Evolutionary conservation across 805 yeast species (phyloP).

Genomic region (Priceomyces melissophilus): DNA sequence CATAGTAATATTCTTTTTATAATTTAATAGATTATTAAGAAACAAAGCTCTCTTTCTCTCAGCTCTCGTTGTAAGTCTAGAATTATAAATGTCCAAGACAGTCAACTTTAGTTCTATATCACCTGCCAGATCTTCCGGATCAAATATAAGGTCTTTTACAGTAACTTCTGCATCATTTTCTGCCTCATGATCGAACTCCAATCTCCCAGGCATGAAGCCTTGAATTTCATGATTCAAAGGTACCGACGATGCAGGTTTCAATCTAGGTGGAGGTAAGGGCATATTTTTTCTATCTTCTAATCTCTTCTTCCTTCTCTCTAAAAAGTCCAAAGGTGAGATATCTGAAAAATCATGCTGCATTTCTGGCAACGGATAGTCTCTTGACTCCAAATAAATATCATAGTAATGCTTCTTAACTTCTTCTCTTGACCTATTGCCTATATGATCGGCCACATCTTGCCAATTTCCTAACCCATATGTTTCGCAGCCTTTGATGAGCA

Average conservation of each 20-base stretch:
- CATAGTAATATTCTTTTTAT: slow-evolving; percentile 70
- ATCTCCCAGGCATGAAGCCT: slow-evolving; percentile 97
- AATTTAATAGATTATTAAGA: slow-evolving; percentile 76
- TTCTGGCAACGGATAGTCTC: slow-evolving; percentile 85
- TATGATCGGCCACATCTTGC: slow-evolving; percentile 97
- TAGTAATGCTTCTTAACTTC: slow-evolving; percentile 86
- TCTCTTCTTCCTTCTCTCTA: slow-evolving; percentile 61
- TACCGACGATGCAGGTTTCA: slow-evolving; percentile 85
- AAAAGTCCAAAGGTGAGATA: slow-evolving; percentile 65
- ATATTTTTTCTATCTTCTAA: slow-evolving; percentile 68
- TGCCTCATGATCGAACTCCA: slow-evolving; percentile 93
- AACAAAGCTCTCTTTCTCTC: slow-evolving; percentile 84
- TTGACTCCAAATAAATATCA: slow-evolving; percentile 63
- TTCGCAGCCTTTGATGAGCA: slow-evolving; percentile 88
- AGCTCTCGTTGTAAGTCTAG: slow-evolving; percentile 85
- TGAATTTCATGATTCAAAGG: slow-evolving; percentile 97
- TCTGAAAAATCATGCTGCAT: slow-evolving; percentile 63
- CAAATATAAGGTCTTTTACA: slow-evolving; percentile 93
- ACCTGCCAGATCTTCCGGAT: slow-evolving; percentile 78
- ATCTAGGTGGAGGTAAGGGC: slow-evolving; percentile 78
- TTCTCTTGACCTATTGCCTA: slow-evolving; percentile 87
- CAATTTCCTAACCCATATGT: slow-evolving; percentile 91
- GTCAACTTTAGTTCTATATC: slow-evolving; percentile 90
- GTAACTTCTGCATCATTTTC: slow-evolving; percentile 96
- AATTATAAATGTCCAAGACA: slow-evolving; percentile 83